Evolutionary conservation across 2,329 filamentous ascomycete genomes (phyloP).

Genomic region (Colletotrichum agaves): DNA sequence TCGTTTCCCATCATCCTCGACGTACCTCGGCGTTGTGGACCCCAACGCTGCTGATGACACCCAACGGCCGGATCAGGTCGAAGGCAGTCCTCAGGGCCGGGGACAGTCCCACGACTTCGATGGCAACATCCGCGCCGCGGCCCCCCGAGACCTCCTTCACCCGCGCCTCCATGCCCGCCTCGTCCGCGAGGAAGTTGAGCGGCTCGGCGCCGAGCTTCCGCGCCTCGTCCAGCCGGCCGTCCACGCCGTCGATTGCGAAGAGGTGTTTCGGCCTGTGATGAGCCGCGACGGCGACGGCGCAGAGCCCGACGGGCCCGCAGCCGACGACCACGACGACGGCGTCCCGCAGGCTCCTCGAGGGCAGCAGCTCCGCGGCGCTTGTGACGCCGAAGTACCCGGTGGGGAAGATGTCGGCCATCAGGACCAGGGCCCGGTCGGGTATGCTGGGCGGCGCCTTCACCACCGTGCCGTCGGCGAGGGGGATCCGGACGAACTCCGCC

Average conservation of each 20-base stretch:
- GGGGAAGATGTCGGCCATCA: constrained; percentile 95
- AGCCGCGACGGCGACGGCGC: constrained; percentile 80
- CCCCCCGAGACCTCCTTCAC: constrained; percentile 81
- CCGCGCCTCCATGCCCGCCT: constrained; percentile 73
- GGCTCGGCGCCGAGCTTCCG: constrained; percentile 81
- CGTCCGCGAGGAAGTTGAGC: constrained; percentile 74
- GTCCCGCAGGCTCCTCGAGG: constrained; percentile 66
- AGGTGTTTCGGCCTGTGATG: constrained; percentile 79
- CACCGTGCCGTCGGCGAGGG: constrained; percentile 83
- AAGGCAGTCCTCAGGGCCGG: constrained; percentile 76
- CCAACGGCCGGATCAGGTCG: constrained; percentile 78
- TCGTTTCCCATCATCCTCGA: not conserved
- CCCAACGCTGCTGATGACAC: constrained; percentile 78
- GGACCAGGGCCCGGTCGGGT: constrained; percentile 77
- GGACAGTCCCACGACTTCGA: constrained; percentile 80
- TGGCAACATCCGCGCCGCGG: constrained; percentile 86
- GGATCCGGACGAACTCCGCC: constrained; percentile 84
- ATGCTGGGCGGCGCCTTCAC: constrained; percentile 74
- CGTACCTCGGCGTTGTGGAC: constrained; percentile 78
- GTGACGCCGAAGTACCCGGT: constrained; percentile 85
- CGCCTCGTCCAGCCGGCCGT: constrained; percentile 78
- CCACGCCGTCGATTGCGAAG: constrained; percentile 82
- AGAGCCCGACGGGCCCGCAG: constrained; percentile 87
- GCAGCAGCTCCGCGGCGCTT: constrained; percentile 76
- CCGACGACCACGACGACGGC: constrained; percentile 83